Evolutionary conservation across 139 green algal genomes (phyloP).

Genomic region (Coelastrella sp.): DNA sequence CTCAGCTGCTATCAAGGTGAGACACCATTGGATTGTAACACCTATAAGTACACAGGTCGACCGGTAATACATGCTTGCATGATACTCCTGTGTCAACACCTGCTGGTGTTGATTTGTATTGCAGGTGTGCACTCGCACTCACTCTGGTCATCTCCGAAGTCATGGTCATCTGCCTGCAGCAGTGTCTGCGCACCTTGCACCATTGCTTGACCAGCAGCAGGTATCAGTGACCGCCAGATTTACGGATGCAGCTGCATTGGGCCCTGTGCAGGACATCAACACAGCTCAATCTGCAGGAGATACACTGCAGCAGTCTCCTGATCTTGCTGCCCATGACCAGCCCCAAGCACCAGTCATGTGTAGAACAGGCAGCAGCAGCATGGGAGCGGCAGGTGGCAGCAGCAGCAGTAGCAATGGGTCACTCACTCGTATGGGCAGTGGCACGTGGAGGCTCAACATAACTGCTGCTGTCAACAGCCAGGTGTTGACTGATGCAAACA

Average conservation of each 20-base stretch:
- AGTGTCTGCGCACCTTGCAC: constrained; percentile 58
- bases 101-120: neutral
- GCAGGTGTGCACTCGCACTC: constrained; percentile 21
- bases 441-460: neutral
- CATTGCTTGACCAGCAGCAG: constrained; percentile 49
- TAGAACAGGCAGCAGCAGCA: neutral
- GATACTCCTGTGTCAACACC: no score
- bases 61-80: no score
- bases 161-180: constrained; percentile 64
- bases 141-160: neutral
- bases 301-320: no score
- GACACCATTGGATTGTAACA: no score
- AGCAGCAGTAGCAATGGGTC: neutral
- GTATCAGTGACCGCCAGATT: neutral
- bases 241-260: neutral
- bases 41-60: no score
- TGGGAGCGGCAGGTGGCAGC: no score
- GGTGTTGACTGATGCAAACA: neutral
- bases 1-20: constrained; percentile 55
- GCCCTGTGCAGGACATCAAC: no score
- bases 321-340: no score
- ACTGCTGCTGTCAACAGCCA: neutral
- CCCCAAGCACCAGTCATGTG: neutral
- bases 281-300: neutral
- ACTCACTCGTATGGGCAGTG: neutral